phyloP scores from a whole-genome alignment of 768 basidiomycete species.

The Lactarius hatsudake region DNA sequence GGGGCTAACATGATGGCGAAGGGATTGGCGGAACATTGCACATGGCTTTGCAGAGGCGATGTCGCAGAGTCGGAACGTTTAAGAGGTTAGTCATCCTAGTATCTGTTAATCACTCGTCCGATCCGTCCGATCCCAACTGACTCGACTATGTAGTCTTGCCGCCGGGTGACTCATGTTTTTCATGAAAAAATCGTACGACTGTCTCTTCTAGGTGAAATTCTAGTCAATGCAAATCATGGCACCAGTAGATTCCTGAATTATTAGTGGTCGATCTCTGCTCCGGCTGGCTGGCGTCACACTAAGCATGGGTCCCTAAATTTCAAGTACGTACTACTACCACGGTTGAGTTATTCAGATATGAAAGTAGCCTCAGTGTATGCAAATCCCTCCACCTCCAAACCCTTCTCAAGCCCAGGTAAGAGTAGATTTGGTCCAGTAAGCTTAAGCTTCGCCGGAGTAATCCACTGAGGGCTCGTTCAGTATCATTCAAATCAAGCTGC shows the following conservation, averaged over 20 bases:
- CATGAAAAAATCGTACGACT: too few species aligned
- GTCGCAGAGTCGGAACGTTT: background rate
- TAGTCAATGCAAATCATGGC: too few species aligned
- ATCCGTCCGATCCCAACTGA: background rate
- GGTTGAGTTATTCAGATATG: conserved; percentile 52
- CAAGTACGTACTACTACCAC: background rate
- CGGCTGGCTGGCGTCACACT: background rate
- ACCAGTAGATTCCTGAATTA: too few species aligned
- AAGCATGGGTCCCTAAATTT: background rate
- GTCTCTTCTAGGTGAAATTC: too few species aligned
- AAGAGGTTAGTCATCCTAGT: background rate
- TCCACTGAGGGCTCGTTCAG: conserved; percentile 43
- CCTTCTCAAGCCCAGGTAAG: conserved; percentile 41
- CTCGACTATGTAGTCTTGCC: background rate
- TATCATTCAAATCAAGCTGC: background rate
- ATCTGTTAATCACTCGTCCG: background rate
- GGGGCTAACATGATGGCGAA: conserved; percentile 13
- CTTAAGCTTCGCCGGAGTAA: conserved; percentile 51
- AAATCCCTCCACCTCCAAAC: conserved; percentile 55
- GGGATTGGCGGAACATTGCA: conserved; percentile 16
- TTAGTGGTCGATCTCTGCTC: background rate
- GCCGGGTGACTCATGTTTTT: background rate
- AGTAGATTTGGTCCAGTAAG: conserved; percentile 44
- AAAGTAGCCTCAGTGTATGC: conserved; percentile 91
- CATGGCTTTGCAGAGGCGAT: conserved; percentile 17